Evolutionary conservation across 129 eudicot species (phyloP).

Genomic region (Pittosporum tobira): DNA sequence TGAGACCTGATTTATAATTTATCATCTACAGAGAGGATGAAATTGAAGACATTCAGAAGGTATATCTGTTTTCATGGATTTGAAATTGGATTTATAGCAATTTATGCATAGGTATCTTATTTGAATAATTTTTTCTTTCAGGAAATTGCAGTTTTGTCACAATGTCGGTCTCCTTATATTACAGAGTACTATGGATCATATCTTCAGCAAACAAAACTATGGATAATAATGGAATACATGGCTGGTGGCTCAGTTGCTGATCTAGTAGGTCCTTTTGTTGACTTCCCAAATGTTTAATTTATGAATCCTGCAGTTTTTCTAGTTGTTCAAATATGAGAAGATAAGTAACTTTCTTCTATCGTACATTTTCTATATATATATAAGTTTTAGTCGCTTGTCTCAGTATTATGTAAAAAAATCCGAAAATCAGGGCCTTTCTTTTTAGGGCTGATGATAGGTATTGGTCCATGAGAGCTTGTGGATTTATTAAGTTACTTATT

Average conservation of each 20-base stretch:
- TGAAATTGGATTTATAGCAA: neutral
- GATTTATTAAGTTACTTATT: too few relatives aligned
- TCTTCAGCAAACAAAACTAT: constrained; percentile 79
- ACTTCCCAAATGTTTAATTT: constrained; percentile 7
- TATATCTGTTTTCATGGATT: constrained; percentile 17
- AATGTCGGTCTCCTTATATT: constrained; percentile 84
- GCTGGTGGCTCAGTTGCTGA: constrained; percentile 99
- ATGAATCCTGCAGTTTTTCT: neutral
- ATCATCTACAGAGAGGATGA: constrained; percentile 78
- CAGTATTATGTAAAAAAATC: too few relatives aligned
- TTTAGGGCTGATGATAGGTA: too few relatives aligned
- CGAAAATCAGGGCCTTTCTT: too few relatives aligned
- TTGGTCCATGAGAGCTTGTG: too few relatives aligned
- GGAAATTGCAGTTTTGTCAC: constrained; percentile 92
- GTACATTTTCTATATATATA: neutral
- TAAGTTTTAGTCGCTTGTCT: too few relatives aligned
- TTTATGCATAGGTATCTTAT: neutral
- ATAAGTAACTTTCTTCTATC: neutral
- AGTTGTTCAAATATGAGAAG: neutral
- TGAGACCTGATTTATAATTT: constrained; percentile 9
- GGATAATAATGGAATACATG: constrained; percentile 98
- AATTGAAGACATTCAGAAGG: constrained; percentile 94
- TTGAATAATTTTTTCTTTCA: constrained; percentile 23
- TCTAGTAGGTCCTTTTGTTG: constrained; percentile 45
- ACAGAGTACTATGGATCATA: constrained; percentile 89